A percentile compares a stretch with the other conserved stretches of the same genome.
Evolutionary conservation across 768 basidiomycete species (phyloP).

Genomic region (Hygrophorus russula): DNA sequence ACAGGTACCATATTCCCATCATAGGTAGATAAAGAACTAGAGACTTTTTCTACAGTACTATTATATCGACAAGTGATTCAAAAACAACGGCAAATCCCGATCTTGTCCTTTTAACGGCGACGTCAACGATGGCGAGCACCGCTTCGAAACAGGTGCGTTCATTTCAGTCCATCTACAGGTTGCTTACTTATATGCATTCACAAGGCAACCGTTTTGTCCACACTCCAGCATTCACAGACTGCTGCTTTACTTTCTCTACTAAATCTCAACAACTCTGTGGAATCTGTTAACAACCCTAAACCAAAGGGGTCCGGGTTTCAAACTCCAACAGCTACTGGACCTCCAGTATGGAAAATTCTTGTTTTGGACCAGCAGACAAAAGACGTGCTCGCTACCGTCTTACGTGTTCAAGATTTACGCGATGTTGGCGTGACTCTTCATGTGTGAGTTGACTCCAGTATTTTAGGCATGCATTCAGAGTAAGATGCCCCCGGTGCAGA

Average conservation of each 20-base stretch:
- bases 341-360: constrained; percentile 93
- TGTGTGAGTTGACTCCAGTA: constrained; percentile 51
- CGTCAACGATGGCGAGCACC: constrained; percentile 28
- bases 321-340: constrained; percentile 44
- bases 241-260: constrained; percentile 75
- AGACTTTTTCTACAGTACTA: too few relatives aligned
- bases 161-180: not conserved
- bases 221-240: constrained; percentile 85
- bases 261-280: constrained; percentile 65
- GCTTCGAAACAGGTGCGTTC: constrained; percentile 31
- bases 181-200: not conserved
- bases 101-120: not conserved
- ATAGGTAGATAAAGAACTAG: too few relatives aligned
- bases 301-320: constrained; percentile 32
- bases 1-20: too few relatives aligned
- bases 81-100: too few relatives aligned
- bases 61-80: too few relatives aligned
- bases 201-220: constrained; percentile 33
- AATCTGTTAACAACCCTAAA: constrained; percentile 21
- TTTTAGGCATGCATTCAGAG: constrained; percentile 4
- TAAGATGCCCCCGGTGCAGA: constrained; percentile 28
- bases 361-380: constrained; percentile 93
- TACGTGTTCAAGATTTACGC: constrained; percentile 92
- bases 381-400: constrained; percentile 88
- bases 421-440: constrained; percentile 97